These are phyloP conservation scores for Pseudocercospora macadamiae DNA, from an alignment of 2,329 filamentous ascomycete species.

Conservation along the genomic window DNA sequence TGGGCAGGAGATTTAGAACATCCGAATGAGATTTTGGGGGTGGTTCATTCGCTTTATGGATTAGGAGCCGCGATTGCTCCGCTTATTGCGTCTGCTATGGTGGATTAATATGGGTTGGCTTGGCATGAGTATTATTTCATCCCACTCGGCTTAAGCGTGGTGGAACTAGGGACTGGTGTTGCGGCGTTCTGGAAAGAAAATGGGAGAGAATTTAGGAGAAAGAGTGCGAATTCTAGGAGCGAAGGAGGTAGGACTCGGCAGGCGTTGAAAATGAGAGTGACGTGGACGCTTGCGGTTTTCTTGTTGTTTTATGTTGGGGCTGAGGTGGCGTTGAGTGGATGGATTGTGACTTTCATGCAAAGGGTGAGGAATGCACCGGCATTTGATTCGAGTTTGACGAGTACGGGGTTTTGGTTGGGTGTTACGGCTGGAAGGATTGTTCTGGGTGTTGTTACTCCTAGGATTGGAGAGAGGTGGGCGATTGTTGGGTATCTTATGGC, in stretches of 20 bases:
- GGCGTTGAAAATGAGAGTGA: constrained; percentile 14
- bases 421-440: constrained; percentile 22
- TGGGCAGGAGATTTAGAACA: constrained; percentile 71
- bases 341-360: constrained; percentile 23
- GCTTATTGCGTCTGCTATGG: constrained; percentile 69
- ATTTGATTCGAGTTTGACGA: constrained; percentile 23
- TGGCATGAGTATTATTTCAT: constrained; percentile 77
- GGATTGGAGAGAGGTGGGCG: constrained; percentile 24
- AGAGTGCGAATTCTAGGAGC: constrained; percentile 9
- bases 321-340: constrained; percentile 19
- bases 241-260: constrained; percentile 13
- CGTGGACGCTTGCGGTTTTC: constrained; percentile 19
- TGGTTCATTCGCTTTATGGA: constrained; percentile 71
- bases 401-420: constrained; percentile 27
- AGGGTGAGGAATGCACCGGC: constrained; percentile 12
- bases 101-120: constrained; percentile 58
- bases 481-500: constrained; percentile 18
- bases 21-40: constrained; percentile 70
- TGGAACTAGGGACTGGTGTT: constrained; percentile 8
- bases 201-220: constrained; percentile 8
- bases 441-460: constrained; percentile 24
- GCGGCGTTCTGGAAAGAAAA: constrained; percentile 12
- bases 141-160: constrained; percentile 3
- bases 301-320: constrained; percentile 19
- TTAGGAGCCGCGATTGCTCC: constrained; percentile 68